Conservation (phyloP, 2,329 filamentous ascomycete genomes). For the Cladobotryum protrusum region DNA sequence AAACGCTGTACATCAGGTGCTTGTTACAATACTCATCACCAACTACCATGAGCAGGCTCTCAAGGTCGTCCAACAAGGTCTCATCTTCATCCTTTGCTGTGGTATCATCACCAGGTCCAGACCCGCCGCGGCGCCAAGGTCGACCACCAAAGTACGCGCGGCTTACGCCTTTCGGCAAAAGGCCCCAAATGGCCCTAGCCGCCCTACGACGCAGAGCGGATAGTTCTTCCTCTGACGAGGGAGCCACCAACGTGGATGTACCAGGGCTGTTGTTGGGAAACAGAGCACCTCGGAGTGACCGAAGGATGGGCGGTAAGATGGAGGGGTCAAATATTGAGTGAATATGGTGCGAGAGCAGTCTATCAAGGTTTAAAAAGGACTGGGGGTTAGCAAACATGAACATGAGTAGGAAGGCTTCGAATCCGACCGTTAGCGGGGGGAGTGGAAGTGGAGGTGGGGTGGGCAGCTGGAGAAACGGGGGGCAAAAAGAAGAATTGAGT, state of each 20-base stretch:
- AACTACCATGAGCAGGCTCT: constrained; percentile 65
- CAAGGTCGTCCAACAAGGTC: constrained; percentile 50
- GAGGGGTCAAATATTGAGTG: constrained; percentile 55
- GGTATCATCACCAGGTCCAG: constrained; percentile 11
- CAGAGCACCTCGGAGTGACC: constrained; percentile 66
- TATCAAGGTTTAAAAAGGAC: constrained; percentile 25
- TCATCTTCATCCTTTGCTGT: constrained; percentile 26
- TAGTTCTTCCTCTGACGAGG: constrained; percentile 53
- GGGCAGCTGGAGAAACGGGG: background rate
- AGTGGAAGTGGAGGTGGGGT: background rate
- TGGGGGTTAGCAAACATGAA: background rate
- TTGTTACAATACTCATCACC: constrained; percentile 86
- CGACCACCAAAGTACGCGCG: constrained; percentile 46
- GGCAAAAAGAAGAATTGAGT: background rate
- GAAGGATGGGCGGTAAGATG: constrained; percentile 60
- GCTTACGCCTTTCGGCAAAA: constrained; percentile 42
- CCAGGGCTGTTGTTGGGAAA: constrained; percentile 82
- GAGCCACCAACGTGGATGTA: constrained; percentile 54
- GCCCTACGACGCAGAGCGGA: constrained; percentile 59
- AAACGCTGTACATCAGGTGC: constrained; percentile 74
- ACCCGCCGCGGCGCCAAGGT: constrained; percentile 21
- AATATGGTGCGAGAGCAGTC: constrained; percentile 53
- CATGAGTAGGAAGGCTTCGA: background rate
- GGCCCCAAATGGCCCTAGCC: constrained; percentile 51
- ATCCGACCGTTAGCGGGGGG: constrained; percentile 7